Evolutionary conservation across 2,329 filamentous ascomycete genomes (phyloP), one percentile per base, ranked within the genome.

Genomic region (Stylonectria norvegica): DNA sequence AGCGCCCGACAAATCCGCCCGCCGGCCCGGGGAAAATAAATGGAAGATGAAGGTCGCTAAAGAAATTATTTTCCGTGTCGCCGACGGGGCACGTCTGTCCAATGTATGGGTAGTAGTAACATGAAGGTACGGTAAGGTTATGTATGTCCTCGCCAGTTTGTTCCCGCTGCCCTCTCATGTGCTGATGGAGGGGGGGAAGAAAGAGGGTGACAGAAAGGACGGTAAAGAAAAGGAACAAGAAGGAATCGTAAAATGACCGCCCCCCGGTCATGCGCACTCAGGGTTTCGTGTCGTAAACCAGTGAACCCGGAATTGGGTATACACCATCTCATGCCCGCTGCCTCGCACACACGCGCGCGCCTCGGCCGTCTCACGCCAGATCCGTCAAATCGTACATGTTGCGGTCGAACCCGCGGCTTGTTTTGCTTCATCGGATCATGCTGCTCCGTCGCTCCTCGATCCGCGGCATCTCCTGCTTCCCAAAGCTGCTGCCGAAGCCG

Each of bases 401-500:
- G 18, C 46, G 43, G 36, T 41, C 25, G 34, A 32, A 40, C 27
- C 34, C 32, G 10, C n/a, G n/a, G n/a, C n/a, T n/a, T n/a, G n/a
- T n/a, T n/a, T n/a, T n/a, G n/a, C n/a, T 40, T 61, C 50, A 66
- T 55, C 62, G 60, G 38, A 65, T 59, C 57, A 63, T 63, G 59
- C 65, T 68, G 43, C 62, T 57, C 46, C 69, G 64, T 62, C 71
- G 71, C 47, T 73, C 65, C 17, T 64, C 53, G 10, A 60, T 52
- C 18, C 58, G 50, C 15, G 59, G 53, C 47, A 53, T 59, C 38
- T 64, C 60, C 61, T 65, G 65, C 29, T 54, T 57, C 32, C 50
- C 43, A 9, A 68, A 71, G 25, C 42, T 48, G 31, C 57, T 50
- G 15, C 73, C 72, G 40, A 80, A 79, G 32, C 72, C 71, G 4